phyloP scores from a whole-genome alignment of 2,329 filamentous ascomycete species.

The Xylariaceae sp. region DNA sequence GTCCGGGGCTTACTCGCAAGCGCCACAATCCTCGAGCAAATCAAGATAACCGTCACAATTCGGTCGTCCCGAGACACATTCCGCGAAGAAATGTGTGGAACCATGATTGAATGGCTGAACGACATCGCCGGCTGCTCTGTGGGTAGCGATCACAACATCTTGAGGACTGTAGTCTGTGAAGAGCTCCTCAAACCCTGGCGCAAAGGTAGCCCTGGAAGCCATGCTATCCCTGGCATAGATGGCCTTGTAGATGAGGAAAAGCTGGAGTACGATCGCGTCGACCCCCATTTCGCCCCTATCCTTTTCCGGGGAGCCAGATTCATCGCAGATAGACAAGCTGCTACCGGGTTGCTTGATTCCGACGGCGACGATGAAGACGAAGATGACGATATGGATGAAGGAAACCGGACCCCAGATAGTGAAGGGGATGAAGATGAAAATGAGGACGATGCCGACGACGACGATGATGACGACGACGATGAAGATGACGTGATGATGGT shows the following conservation, averaged over 20 bases:
- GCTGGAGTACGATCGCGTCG: slow-evolving; percentile 46
- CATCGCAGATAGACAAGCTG: slow-evolving; percentile 30
- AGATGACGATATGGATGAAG: slow-evolving; percentile 40
- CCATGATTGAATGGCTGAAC: slow-evolving; percentile 90
- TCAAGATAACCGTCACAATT: slow-evolving; percentile 93
- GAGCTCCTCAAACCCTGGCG: slow-evolving; percentile 87
- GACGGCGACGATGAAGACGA: slow-evolving; percentile 47
- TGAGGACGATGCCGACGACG: slow-evolving; percentile 38
- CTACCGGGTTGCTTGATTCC: slow-evolving; percentile 40
- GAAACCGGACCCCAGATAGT: slow-evolving; percentile 34
- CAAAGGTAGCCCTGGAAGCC: slow-evolving; percentile 75
- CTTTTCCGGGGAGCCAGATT: slow-evolving; percentile 38
- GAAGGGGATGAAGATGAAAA: slow-evolving; percentile 61
- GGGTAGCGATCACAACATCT: slow-evolving; percentile 70
- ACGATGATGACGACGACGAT: slow-evolving; percentile 54
- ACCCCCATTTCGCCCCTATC: slow-evolving; percentile 30
- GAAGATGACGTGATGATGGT: slow-evolving; percentile 57
- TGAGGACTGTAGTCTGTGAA: slow-evolving; percentile 81
- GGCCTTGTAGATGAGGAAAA: slow-evolving; percentile 78
- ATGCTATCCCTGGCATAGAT: slow-evolving; percentile 70
- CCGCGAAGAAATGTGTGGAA: slow-evolving; percentile 97
- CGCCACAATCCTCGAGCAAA: slow-evolving; percentile 85
- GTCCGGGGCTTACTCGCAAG: slow-evolving; percentile 70
- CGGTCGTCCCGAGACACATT: slow-evolving; percentile 92
- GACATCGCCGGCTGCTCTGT: slow-evolving; percentile 90